Evolutionary conservation across 2,329 filamentous ascomycete species (phyloP), one percentile per base, ranked within the genome.

Genomic region (Fusarium sambucinum): DNA sequence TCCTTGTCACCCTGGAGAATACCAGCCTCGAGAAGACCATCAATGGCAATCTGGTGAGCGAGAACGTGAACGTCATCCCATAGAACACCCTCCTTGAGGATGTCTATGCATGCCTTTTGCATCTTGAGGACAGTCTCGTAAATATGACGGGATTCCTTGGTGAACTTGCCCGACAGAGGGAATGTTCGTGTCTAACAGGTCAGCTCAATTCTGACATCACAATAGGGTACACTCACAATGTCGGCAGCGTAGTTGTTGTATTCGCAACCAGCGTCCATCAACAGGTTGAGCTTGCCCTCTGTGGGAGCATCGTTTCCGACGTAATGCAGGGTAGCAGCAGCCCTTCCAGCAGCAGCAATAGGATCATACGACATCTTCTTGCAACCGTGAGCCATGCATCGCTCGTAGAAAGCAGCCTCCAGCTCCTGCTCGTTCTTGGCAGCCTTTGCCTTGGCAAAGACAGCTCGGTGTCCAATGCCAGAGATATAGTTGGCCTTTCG

Each of bases 271-370:
- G 93, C 94, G 75, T 98, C 95, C 21, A 97, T 81, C 59, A 97
- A 86, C 53, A 97, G 80, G 73, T 96, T 90, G 55, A 92, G 87
- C 80, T 95, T 94, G 42, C 88, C 88, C 1, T 81, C 80, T 35
- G 95, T 81, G 1, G 89, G 84, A 74, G 90, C 85, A 68, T 94
- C 84, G 77, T 97, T 97, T 75, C 90, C 87, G 25, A 93, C 88
- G 73, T 97, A 97, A 80, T 97, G 95, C 33, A 97, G 85, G 2
- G 93, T 96, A 7, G 94, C 92, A 1, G 92, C 94, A 17, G 92
- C 90, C 7, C 89, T 86, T 13, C 95, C 95, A 33, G 88, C 87
- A 1, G 93, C 95, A 19, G 96, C 89, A 74, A 98, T 97, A 63
- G 91, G 90, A 70, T 92, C 88, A 79, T 98, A 98, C 1, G 95